Conservation (phyloP, 768 basidiomycete genomes). For the Omphalotus guepiniiformis region DNA sequence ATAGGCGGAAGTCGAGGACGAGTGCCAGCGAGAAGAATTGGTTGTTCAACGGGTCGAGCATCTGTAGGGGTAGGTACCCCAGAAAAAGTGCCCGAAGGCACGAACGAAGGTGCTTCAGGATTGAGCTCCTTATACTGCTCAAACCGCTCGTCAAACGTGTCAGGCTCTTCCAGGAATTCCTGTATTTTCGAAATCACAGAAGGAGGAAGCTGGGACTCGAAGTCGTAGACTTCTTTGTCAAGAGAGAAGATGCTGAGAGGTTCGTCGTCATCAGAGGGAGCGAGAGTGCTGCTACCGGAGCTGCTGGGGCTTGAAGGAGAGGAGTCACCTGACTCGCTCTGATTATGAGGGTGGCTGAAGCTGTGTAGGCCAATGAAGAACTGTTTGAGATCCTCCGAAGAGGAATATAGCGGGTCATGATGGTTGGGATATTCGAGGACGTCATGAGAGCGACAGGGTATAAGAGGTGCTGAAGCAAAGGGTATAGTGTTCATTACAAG, state of each 20-base stretch:
- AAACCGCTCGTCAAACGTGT: not conserved
- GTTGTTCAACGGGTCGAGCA: no score
- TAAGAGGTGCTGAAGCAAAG: no score
- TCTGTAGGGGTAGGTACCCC: not conserved
- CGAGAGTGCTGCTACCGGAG: not conserved
- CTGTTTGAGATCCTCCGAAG: slow-evolving; percentile 6
- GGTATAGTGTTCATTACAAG: no score
- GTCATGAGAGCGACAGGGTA: no score
- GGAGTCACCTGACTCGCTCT: not conserved
- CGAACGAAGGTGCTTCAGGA: not conserved
- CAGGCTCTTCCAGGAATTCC: slow-evolving; percentile 4
- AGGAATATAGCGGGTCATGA: no score
- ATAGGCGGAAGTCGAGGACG: not conserved
- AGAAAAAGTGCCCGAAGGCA: not conserved
- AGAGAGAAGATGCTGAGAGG: not conserved
- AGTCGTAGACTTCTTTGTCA: slow-evolving; percentile 6
- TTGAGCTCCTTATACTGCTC: slow-evolving; percentile 1
- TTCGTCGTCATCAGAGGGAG: not conserved
- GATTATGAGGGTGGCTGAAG: not conserved
- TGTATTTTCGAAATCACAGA: not conserved
- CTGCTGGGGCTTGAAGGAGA: not conserved
- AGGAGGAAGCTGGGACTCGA: slow-evolving; percentile 4
- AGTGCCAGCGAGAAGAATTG: no score
- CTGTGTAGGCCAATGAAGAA: not conserved
- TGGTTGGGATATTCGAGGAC: no score